Evolutionary conservation across 2,329 filamentous ascomycete genomes (phyloP).

Genomic region (Fusarium drepaniforme): DNA sequence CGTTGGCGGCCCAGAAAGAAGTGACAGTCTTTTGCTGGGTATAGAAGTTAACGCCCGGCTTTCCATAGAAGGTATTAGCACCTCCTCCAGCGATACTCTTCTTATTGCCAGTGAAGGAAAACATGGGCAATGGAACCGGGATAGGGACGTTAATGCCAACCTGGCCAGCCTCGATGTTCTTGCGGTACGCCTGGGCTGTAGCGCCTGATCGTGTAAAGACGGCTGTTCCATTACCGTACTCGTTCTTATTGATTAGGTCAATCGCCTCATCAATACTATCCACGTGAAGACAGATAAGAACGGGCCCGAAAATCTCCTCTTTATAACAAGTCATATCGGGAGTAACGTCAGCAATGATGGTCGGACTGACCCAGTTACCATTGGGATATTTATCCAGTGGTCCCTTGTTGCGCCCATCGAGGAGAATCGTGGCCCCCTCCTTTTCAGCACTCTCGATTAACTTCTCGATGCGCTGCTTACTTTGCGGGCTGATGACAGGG

Average conservation of each 20-base stretch:
- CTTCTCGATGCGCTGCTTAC: conserved; percentile 81
- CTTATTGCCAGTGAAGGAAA: no score
- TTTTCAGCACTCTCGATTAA: not conserved
- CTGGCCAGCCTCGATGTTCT: conserved; percentile 66
- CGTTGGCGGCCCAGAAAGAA: conserved; percentile 52
- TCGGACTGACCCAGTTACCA: conserved; percentile 62
- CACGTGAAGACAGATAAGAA: conserved; percentile 81
- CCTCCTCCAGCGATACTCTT: conserved; percentile 91
- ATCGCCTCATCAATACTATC: conserved; percentile 82
- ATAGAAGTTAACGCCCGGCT: conserved; percentile 90
- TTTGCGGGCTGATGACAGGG: conserved; percentile 81
- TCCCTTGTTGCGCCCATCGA: not conserved
- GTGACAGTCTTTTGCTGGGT: conserved; percentile 98
- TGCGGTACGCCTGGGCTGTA: conserved; percentile 80
- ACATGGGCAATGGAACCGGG: no score
- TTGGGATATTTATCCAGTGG: not conserved
- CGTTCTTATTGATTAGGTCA: conserved; percentile 83
- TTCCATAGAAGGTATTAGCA: conserved; percentile 92
- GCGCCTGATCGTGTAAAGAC: conserved; percentile 84
- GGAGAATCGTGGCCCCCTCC: not conserved
- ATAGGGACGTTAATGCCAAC: no score
- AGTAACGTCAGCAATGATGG: conserved; percentile 85
- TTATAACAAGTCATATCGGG: conserved; percentile 83
- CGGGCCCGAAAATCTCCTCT: conserved; percentile 87
- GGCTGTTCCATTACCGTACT: conserved; percentile 86